Conservation (phyloP, 257 asterid genomes). For the Capsicum chinense region DNA sequence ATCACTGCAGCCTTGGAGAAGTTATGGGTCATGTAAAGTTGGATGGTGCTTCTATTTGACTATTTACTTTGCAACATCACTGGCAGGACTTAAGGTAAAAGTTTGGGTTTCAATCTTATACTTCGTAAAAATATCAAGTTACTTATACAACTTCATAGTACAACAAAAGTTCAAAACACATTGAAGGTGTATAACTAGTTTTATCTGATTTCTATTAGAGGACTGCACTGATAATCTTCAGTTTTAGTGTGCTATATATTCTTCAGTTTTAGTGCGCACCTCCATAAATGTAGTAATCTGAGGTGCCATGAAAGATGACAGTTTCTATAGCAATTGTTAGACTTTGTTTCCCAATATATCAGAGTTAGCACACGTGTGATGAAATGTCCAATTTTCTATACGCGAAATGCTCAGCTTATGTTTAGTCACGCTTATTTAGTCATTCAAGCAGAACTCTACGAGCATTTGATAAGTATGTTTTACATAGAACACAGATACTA, state of each 20-base stretch:
- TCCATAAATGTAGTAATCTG: slow-evolving; percentile 18
- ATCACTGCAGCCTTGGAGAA: slow-evolving; percentile 57
- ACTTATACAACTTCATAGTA: no score
- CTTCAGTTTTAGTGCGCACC: neutral
- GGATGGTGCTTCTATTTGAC: neutral
- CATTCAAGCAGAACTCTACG: slow-evolving; percentile 10
- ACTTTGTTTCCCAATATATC: slow-evolving; percentile 9
- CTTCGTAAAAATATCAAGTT: neutral
- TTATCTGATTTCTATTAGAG: neutral
- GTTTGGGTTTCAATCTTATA: slow-evolving; percentile 1
- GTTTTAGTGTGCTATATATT: neutral
- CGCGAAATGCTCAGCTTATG: neutral
- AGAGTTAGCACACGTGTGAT: neutral
- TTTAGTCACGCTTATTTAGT: neutral
- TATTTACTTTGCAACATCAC: slow-evolving; percentile 1
- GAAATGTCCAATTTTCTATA: slow-evolving; percentile 10
- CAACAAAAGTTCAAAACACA: no score
- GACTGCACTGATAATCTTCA: neutral
- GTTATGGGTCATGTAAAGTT: slow-evolving; percentile 38
- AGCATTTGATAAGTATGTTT: neutral
- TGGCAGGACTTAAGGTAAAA: neutral
- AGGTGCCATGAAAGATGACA: neutral
- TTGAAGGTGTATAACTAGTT: neutral
- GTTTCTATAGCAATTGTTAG: neutral
- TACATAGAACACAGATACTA: slow-evolving; percentile 4